Evolutionary conservation across 1,139 yeast genomes (phyloP).

Genomic region (Lodderomyces metapsilosis): DNA sequence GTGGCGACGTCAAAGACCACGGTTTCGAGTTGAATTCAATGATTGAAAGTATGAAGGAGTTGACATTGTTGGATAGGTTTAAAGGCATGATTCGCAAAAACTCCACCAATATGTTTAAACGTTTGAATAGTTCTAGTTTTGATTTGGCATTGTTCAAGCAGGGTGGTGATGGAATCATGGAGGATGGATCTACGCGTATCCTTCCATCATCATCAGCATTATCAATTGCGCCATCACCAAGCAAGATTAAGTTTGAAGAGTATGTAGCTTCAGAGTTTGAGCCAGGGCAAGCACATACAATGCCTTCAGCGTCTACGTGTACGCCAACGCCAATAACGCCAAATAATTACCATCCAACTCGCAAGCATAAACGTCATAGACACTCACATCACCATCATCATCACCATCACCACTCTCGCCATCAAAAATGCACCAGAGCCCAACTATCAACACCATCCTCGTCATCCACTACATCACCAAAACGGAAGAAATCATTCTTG

Average conservation of each 20-base stretch:
- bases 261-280: background rate
- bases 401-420: background rate
- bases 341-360: background rate
- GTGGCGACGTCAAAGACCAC: background rate
- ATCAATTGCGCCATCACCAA: background rate
- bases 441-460: background rate
- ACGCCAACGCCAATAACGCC: constrained; percentile 1
- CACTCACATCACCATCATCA: background rate
- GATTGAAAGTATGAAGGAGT: constrained; percentile 10
- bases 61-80: constrained; percentile 12
- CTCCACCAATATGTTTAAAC: constrained; percentile 1
- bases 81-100: constrained; percentile 9
- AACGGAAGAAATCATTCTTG: constrained; percentile 8
- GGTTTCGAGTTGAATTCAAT: constrained; percentile 4
- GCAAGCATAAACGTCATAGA: background rate
- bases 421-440: background rate
- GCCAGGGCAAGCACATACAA: background rate
- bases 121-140: constrained; percentile 4
- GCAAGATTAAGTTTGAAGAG: constrained; percentile 2
- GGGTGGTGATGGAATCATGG: background rate
- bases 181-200: background rate
- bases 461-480: constrained; percentile 1
- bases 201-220: background rate
- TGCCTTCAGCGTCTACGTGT: background rate
- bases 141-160: constrained; percentile 1